Evolutionary conservation across 202 grass and related monocot species (phyloP).

Genomic region (Setaria italica): DNA sequence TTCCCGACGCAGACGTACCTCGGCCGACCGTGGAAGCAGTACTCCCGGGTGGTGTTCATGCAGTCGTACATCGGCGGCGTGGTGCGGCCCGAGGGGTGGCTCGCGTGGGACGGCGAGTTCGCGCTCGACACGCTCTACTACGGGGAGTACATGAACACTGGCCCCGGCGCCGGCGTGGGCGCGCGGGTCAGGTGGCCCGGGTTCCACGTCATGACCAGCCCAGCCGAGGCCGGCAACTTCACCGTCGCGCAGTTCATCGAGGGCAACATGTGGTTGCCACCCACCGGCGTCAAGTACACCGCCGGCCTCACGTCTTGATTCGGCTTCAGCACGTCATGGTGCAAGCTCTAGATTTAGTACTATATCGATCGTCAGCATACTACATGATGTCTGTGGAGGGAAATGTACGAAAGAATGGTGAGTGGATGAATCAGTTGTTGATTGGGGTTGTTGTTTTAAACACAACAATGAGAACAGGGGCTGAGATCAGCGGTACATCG

Average conservation of each 20-base stretch:
- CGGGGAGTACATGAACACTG: slow-evolving; percentile 76
- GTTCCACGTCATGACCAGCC: slow-evolving; percentile 57
- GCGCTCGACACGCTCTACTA: slow-evolving; percentile 72
- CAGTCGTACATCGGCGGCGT: slow-evolving; percentile 62
- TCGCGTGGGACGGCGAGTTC: slow-evolving; percentile 71
- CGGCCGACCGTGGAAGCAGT: slow-evolving; percentile 82
- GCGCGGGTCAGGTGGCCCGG: slow-evolving; percentile 70
- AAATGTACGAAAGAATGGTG: background rate
- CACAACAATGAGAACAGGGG: background rate
- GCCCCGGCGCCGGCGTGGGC: slow-evolving; percentile 57
- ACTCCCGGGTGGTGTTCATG: slow-evolving; percentile 82
- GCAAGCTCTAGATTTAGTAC: background rate
- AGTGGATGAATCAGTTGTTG: background rate
- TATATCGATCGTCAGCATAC: background rate
- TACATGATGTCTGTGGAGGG: background rate
- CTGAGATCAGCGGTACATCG: background rate
- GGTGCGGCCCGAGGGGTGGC: slow-evolving; percentile 81
- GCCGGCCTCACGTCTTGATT: slow-evolving; percentile 51
- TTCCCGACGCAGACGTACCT: slow-evolving; percentile 58
- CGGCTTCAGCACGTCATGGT: no score
- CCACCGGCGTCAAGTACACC: slow-evolving; percentile 73
- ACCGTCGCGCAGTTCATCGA: slow-evolving; percentile 78
- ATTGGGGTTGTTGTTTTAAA: background rate
- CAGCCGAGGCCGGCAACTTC: slow-evolving; percentile 63
- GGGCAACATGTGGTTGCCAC: slow-evolving; percentile 80